A percentile compares a stretch with the other conserved stretches of the same genome.
Conservation (phyloP, 495 filamentous ascomycete species). For the Neurospora sp. region DNA sequence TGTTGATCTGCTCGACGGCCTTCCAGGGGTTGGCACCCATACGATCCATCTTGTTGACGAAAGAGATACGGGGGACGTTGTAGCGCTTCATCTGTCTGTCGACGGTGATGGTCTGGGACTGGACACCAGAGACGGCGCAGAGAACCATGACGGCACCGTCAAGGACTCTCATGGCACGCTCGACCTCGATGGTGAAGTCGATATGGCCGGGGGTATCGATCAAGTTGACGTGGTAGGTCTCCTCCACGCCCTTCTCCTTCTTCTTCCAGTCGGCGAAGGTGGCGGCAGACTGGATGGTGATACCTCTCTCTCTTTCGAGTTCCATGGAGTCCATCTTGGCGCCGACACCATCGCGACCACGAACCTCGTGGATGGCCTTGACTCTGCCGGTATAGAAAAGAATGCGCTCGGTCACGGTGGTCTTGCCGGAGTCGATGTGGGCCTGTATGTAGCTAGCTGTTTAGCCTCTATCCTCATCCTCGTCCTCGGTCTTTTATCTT, state of each 20-base stretch:
- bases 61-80: slow-evolving; percentile 89
- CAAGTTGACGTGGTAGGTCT: slow-evolving; percentile 94
- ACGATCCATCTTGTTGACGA: slow-evolving; percentile 99
- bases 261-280: slow-evolving; percentile 98
- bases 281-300: slow-evolving; percentile 96
- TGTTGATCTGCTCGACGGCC: slow-evolving; percentile 92
- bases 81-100: slow-evolving; percentile 98
- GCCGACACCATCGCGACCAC: slow-evolving; percentile 88
- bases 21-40: slow-evolving; percentile 99
- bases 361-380: slow-evolving; percentile 94
- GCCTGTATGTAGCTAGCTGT: slow-evolving; percentile 44
- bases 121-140: slow-evolving; percentile 94
- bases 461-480: slow-evolving; percentile 13
- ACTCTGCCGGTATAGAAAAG: slow-evolving; percentile 98
- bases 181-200: slow-evolving; percentile 99
- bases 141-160: slow-evolving; percentile 98
- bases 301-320: slow-evolving; percentile 93
- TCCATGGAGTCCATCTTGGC: slow-evolving; percentile 99
- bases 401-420: slow-evolving; percentile 91
- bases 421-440: slow-evolving; percentile 99
- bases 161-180: slow-evolving; percentile 87
- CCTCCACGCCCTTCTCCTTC: slow-evolving; percentile 60
- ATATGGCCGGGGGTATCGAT: slow-evolving; percentile 99
- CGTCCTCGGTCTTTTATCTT: neutral
- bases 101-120: slow-evolving; percentile 96